These are phyloP conservation scores for Pseudotulostoma volvatum DNA, from an alignment of 495 filamentous ascomycete species.

Conservation along the genomic window DNA sequence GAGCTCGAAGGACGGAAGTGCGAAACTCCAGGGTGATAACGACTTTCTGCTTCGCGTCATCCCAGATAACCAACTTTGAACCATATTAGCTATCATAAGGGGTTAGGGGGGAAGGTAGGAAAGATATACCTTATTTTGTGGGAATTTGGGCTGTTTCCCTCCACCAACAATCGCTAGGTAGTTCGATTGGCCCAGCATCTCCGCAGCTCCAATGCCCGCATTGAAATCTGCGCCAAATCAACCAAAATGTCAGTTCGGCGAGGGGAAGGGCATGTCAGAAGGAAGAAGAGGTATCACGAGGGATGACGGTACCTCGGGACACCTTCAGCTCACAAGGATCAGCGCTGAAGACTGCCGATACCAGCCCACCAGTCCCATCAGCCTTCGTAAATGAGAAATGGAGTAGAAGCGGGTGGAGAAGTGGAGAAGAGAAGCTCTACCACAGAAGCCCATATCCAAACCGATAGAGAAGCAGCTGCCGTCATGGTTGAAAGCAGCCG, in stretches of 20 bases:
- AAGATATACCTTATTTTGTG: constrained; percentile 78
- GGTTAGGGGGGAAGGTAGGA: constrained; percentile 10
- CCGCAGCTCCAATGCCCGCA: constrained; percentile 64
- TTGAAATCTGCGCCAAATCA: constrained; percentile 47
- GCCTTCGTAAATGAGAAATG: constrained; percentile 3
- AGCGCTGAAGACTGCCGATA: constrained; percentile 52
- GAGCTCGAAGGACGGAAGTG: constrained; percentile 59
- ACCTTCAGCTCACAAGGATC: constrained; percentile 62
- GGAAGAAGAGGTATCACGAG: neutral
- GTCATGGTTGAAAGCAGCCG: constrained; percentile 75
- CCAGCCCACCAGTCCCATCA: neutral
- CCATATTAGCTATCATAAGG: neutral
- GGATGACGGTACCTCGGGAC: constrained; percentile 34
- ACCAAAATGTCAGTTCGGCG: neutral
- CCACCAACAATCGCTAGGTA: constrained; percentile 84
- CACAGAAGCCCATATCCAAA: constrained; percentile 70
- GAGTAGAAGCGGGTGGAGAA: neutral
- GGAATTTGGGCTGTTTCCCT: constrained; percentile 70
- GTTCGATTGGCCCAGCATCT: constrained; percentile 80
- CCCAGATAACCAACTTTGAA: constrained; percentile 70
- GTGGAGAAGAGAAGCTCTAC: constrained; percentile 25
- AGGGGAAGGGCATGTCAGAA: constrained; percentile 1
- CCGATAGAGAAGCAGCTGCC: constrained; percentile 80
- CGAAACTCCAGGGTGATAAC: constrained; percentile 59
- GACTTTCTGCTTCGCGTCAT: constrained; percentile 62